Conservation (phyloP, 345 rosid genomes). For the Camelina neglecta region DNA sequence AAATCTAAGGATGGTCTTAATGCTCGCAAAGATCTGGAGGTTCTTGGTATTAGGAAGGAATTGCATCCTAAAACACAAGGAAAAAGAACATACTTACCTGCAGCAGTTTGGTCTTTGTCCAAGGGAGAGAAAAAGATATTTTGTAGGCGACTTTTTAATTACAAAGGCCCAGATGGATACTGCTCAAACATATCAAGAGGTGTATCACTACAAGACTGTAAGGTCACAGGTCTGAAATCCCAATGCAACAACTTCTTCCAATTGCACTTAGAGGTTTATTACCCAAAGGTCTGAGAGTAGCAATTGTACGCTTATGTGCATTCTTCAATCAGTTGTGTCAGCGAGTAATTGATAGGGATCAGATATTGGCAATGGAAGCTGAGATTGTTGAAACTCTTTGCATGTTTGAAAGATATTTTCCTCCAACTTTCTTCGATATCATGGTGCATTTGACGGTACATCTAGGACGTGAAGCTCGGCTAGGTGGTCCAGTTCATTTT, state of each 20-base stretch:
- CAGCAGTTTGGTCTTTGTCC: neutral
- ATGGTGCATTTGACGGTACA: neutral
- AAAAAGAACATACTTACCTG: neutral
- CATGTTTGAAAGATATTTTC: constrained; percentile 10
- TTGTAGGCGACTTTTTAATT: neutral
- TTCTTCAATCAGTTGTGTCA: neutral
- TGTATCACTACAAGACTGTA: neutral
- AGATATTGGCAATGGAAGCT: constrained; percentile 2
- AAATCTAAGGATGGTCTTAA: neutral
- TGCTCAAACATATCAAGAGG: neutral
- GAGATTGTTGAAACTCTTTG: neutral
- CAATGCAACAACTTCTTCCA: neutral
- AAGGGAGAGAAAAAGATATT: neutral
- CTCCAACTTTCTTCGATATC: constrained; percentile 15
- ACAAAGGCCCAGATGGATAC: neutral
- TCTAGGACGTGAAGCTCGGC: constrained; percentile 2
- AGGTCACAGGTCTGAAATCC: neutral
- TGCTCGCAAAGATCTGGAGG: neutral
- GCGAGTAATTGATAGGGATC: constrained; percentile 11
- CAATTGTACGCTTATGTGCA: neutral
- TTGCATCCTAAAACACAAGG: neutral
- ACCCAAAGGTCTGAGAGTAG: neutral
- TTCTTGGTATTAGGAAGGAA: neutral
- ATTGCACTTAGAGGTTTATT: neutral
- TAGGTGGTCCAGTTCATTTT: constrained; percentile 16